phyloP scores from a whole-genome alignment of 192 early-diverging fungal species.

The Gonapodya prolifera region DNA sequence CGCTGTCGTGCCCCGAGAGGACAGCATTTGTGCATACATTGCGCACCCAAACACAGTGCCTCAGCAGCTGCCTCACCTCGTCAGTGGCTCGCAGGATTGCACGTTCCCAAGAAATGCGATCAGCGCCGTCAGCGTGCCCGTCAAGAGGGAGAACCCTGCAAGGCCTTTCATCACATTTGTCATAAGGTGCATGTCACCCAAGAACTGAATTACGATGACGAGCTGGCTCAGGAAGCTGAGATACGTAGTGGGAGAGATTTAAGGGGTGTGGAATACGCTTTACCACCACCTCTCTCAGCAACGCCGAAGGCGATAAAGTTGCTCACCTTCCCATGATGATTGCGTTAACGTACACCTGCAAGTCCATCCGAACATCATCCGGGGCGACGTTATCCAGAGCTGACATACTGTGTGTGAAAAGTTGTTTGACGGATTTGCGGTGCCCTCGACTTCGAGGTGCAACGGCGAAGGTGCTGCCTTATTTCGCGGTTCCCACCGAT shows the following conservation, averaged over 20 bases:
- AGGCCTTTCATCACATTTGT: background rate
- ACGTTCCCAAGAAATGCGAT: background rate
- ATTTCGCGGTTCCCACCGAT: too few relatives aligned
- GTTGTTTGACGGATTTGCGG: too few relatives aligned
- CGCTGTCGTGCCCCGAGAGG: background rate
- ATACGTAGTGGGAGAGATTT: background rate
- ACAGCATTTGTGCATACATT: background rate
- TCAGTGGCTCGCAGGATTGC: background rate
- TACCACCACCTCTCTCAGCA: background rate
- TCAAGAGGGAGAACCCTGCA: background rate
- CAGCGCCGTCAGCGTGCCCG: background rate
- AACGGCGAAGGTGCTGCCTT: too few relatives aligned
- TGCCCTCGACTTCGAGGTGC: too few relatives aligned
- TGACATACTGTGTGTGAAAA: too few relatives aligned
- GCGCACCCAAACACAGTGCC: background rate
- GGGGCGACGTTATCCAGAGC: background rate
- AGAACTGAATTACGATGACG: background rate
- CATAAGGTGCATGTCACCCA: background rate
- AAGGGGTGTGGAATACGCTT: background rate
- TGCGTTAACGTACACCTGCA: background rate
- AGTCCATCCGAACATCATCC: background rate
- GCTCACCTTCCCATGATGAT: background rate
- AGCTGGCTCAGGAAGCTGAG: background rate
- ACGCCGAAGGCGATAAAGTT: too few relatives aligned
- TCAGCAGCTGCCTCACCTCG: background rate